Evolutionary conservation across 2,329 filamentous ascomycete genomes (phyloP), one percentile per base, ranked within the genome.

Genomic region (Arthrobotrys sinensis): DNA sequence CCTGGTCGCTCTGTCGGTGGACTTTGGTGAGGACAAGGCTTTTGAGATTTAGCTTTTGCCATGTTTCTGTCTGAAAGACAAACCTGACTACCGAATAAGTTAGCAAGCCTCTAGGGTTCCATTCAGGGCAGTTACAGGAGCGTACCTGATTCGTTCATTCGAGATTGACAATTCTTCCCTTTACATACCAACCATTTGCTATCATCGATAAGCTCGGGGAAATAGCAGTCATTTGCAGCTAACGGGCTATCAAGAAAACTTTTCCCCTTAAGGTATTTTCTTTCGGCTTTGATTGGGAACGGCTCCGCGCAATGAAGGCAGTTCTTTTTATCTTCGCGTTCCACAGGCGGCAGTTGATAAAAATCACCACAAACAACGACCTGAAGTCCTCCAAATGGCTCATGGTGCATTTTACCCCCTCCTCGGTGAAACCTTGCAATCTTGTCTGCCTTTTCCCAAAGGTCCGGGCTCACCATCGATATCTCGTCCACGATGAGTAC

Each of bases 401-500:
- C 50, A 6, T 14, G 16, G 46, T 52, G 50, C 16, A 32, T 53
- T 34, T 65, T 65, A 21, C 67, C 53, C 1, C 50, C 52, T 1
- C 66, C 60, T 38, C 73, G 32, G 34, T 77, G 73, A 14, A 63
- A 82, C 75, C 88, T 87, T 84, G 86, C 86, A 1, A 88, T 81
- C 2, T 80, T 82, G 71, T 88, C 87, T 11, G 89, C 82, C 11
- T 88, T 85, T 73, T 88, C 86, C 32, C 90, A 87, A 57, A 87
- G 50, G 43, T 81, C 78, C 6, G 81, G 81, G n/a, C 72, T 76
- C n/a, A 81, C 85, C 90, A 91, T 91, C 79, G 87, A 89, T 72
- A 92, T 88, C 82, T 91, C 90, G 80, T 91, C 90, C 14, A 91
- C 88, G 24, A 91, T 86, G 0, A 91, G 84, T 0, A 90, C 87